A percentile compares a stretch with the other conserved stretches of the same genome.
These are phyloP conservation scores for Sporothrix variecibatus DNA, from an alignment of 2,329 filamentous ascomycete genomes.

Conservation along the genomic window DNA sequence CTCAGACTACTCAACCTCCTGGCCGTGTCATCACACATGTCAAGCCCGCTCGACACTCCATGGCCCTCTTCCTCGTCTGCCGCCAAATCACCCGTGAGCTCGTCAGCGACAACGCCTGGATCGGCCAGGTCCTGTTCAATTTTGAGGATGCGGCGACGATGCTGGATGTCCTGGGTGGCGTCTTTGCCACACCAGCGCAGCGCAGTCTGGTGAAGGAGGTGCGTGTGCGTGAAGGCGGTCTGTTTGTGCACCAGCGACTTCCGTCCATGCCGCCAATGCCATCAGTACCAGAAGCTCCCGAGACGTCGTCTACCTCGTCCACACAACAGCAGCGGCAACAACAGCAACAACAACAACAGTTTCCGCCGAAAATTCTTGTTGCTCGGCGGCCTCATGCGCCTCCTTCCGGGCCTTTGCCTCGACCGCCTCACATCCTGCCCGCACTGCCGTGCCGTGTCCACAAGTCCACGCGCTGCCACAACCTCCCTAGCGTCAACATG, in stretches of 20 bases:
- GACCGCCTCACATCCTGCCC: conserved; percentile 32
- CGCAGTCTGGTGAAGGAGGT: conserved; percentile 30
- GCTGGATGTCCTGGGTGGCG: conserved; percentile 31
- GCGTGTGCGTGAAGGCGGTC: conserved; percentile 30
- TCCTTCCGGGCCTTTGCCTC: conserved; percentile 30
- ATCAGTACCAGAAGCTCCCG: background rate
- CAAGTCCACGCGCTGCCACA: conserved; percentile 25
- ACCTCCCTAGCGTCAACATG: conserved; percentile 25
- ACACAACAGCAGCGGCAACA: background rate
- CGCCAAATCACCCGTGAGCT: conserved; percentile 32
- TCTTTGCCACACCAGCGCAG: conserved; percentile 23
- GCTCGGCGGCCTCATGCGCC: conserved; percentile 31
- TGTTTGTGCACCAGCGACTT: conserved; percentile 25
- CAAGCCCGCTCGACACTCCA: conserved; percentile 29
- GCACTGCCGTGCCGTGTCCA: conserved; percentile 29
- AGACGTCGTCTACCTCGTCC: background rate
- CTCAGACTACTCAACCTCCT: background rate
- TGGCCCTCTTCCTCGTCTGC: conserved; percentile 31
- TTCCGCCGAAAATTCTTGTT: conserved; percentile 27
- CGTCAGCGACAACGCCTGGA: conserved; percentile 30
- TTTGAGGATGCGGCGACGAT: conserved; percentile 32
- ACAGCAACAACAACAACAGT: conserved; percentile 8
- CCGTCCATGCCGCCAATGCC: background rate
- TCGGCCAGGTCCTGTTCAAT: conserved; percentile 32
- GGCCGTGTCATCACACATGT: conserved; percentile 25